Conservation (phyloP, 495 filamentous ascomycete genomes). For the Hypoxylon rickii region DNA sequence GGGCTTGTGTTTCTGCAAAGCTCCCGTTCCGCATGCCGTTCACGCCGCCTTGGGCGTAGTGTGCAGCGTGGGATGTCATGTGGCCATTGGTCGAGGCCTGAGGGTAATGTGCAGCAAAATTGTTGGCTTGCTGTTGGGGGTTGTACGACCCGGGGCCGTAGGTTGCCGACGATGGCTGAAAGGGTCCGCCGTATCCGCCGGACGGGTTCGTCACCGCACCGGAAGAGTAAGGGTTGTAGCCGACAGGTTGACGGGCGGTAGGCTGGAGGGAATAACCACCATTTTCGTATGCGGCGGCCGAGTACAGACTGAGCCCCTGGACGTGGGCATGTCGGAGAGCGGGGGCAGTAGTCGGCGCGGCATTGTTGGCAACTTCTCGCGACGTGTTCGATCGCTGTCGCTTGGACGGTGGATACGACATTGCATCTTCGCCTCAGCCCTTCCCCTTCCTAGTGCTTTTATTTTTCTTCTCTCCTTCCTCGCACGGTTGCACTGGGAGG, state of each 20-base stretch:
- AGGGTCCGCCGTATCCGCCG: slow-evolving; percentile 36
- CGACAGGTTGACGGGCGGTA: slow-evolving; percentile 22
- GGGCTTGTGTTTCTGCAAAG: slow-evolving; percentile 32
- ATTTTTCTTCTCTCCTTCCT: slow-evolving; percentile 16
- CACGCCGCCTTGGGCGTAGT: slow-evolving; percentile 27
- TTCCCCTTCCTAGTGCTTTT: slow-evolving; percentile 2
- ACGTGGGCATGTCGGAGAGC: slow-evolving; percentile 31
- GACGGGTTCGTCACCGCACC: slow-evolving; percentile 34
- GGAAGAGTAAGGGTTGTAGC: slow-evolving; percentile 36
- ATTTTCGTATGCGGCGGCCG: slow-evolving; percentile 35
- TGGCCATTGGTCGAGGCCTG: slow-evolving; percentile 36
- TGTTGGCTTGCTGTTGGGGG: slow-evolving; percentile 33
- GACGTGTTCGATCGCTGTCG: slow-evolving; percentile 45
- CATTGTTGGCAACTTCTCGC: slow-evolving; percentile 38
- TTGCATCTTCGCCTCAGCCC: slow-evolving; percentile 34
- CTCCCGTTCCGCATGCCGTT: slow-evolving; percentile 31
- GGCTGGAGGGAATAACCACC: slow-evolving; percentile 36
- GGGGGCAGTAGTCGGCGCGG: slow-evolving; percentile 33
- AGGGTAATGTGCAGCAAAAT: slow-evolving; percentile 35
- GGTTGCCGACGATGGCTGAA: slow-evolving; percentile 28
- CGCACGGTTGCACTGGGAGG: slow-evolving; percentile 15
- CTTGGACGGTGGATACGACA: slow-evolving; percentile 42
- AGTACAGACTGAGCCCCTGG: slow-evolving; percentile 27
- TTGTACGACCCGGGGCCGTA: slow-evolving; percentile 36
- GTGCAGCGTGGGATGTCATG: slow-evolving; percentile 30